Conservation (phyloP, 345 rosid species). For the Mercurialis annua region DNA sequence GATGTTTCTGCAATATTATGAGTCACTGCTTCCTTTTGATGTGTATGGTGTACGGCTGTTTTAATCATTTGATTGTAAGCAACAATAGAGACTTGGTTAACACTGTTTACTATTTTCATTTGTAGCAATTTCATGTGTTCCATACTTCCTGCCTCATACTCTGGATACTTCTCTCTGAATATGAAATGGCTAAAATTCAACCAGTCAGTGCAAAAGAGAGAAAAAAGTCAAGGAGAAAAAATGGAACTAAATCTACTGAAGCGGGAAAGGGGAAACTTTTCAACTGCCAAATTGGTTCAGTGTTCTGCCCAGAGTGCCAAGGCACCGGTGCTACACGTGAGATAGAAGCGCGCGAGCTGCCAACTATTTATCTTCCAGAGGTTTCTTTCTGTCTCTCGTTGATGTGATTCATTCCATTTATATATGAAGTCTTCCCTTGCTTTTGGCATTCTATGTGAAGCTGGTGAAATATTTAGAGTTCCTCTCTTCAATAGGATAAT, state of each 20-base stretch:
- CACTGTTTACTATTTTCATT: neutral
- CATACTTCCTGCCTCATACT: slow-evolving; percentile 88
- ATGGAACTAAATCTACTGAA: slow-evolving; percentile 38
- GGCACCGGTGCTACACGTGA: slow-evolving; percentile 68
- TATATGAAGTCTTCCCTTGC: neutral
- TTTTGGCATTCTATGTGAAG: neutral
- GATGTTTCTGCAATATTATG: slow-evolving; percentile 11
- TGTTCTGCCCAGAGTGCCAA: slow-evolving; percentile 93
- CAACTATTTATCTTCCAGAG: slow-evolving; percentile 67
- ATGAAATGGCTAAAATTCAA: slow-evolving; percentile 49
- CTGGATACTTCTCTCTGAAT: slow-evolving; percentile 87
- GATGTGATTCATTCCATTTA: neutral
- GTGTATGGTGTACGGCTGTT: slow-evolving; percentile 1
- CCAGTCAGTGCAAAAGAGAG: slow-evolving; percentile 37
- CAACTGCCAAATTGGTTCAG: slow-evolving; percentile 44
- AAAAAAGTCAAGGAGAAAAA: slow-evolving; percentile 54
- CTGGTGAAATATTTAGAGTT: neutral
- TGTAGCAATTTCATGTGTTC: slow-evolving; percentile 82
- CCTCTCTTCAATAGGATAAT: neutral
- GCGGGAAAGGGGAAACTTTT: slow-evolving; percentile 24
- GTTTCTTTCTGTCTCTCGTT: slow-evolving; percentile 33
- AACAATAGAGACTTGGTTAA: slow-evolving; percentile 1
- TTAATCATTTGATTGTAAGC: neutral
- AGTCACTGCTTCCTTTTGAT: neutral
- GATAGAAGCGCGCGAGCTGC: slow-evolving; percentile 58